Evolutionary conservation across 345 rosid species (phyloP), one percentile per base, ranked within the genome.

Genomic region (Pugionium cornutum): DNA sequence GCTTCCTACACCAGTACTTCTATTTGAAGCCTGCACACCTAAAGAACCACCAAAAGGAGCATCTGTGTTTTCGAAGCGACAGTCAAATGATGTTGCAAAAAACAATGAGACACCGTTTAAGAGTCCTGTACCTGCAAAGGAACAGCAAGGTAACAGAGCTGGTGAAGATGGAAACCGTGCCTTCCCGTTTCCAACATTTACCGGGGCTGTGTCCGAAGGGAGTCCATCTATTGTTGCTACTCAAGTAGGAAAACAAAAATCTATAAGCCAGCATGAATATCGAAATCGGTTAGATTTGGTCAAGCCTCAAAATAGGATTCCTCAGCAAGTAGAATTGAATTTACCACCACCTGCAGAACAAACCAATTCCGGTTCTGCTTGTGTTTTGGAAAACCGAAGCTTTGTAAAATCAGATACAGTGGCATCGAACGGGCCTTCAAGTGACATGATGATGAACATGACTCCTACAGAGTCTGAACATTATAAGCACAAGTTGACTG

Each of bases 261-360:
- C 69, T 47, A 18, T 47, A 56, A 56, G 68, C 47, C 82, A 73
- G 57, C 83, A 73, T 66, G 83, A 78, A 48, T 64, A 64, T 64
- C 64, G 35, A 64, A 79, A 72, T 72, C 67, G 72, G 25, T 66
- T 75, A 71, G 79, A 67, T 44, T 65, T 69, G 34, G 41, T 41
- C 7, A 89, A 81, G 74, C 56, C 76, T 60, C 81, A 73, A 67
- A 67, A 59, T 69, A 89, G 77, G 82, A 81, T 80, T n/a, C 30
- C 77, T 27, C 86, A 79, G 80, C 95, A 78, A 63, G 90, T 91
- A 60, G 96, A 91, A 54, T 65, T 89, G 79, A 88, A 86, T 68
- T 82, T 88, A 67, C 83, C 90, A 55, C 87, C 95, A 34, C 79
- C 86, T 28, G 77, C 64, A 33, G 78, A 61, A 57, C 86, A 80